Base-by-base conservation (phyloP, 257 asterid species). In the Solanum bulbocastanum region DNA sequence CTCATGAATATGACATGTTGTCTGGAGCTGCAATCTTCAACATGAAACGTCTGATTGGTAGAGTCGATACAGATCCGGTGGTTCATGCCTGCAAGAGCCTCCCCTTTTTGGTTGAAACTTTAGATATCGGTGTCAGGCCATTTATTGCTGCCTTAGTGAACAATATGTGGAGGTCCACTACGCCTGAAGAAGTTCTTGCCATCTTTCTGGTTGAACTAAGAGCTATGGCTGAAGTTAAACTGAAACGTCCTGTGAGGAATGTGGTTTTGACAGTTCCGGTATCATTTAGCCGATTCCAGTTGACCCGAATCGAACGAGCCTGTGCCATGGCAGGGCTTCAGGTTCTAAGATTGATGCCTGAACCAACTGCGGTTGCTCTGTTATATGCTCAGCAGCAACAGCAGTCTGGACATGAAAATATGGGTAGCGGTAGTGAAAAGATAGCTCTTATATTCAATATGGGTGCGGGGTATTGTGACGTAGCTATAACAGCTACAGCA, bases 261-360 rank as follows among this genome's bases (percentile, higher is more conserved):
- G 98, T 87, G 83, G 98, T 95, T 72, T 46, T 95, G 87, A 92
- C 98, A 20, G 73, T 94, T 82, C 98, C 99, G 0, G 98, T 95
- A 10, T 92, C 98, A 0, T 96, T 95, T 90, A 95, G 95, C 86
- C 94, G 99, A 33, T 95, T 96, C 89, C 99, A 95, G 74, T 81
- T 93, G 65, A 94, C 96, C 32, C 92, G 99, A 33, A 44, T 96
- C 22, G 98, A 94, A 58, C 91, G 98, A 49, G 98, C 98, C 2
- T 96, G 99, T 87, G 98, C 98, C 52, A 95, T 95, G 98, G 99
- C 98, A 15, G 98, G 98, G 36, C 98, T 96, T 87, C 98, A 92
- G 52, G 98, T 95, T 46, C 93, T 95, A 79, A 91, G 99, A 69
- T 56, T 94, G 88, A 96, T 95, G 97, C 98, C 99, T 0, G 99